Conservation (phyloP, 2,329 filamentous ascomycete species). For the Alternaria gansuensis region DNA sequence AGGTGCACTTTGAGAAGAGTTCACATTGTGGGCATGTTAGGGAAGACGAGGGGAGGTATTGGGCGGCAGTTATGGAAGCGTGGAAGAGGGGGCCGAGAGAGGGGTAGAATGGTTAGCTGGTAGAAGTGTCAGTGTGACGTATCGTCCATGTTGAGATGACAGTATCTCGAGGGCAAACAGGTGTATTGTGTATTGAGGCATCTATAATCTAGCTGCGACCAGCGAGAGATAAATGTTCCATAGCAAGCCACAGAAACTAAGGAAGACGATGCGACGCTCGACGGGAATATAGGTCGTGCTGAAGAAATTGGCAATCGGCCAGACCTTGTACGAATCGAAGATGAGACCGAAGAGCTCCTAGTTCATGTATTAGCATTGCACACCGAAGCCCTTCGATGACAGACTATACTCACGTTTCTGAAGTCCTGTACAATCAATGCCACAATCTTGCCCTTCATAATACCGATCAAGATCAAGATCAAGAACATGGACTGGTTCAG, state of each 20-base stretch:
- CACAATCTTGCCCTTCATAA: slow-evolving; percentile 53
- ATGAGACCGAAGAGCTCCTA: slow-evolving; percentile 49
- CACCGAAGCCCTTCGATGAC: slow-evolving; percentile 30
- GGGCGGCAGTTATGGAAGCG: slow-evolving; percentile 54
- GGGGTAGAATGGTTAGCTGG: neutral
- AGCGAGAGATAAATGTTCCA: slow-evolving; percentile 82
- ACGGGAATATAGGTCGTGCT: slow-evolving; percentile 77
- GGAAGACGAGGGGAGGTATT: slow-evolving; percentile 66
- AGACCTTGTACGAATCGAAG: slow-evolving; percentile 74
- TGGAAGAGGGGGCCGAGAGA: slow-evolving; percentile 39
- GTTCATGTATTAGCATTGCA: slow-evolving; percentile 4
- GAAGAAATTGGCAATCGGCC: slow-evolving; percentile 74
- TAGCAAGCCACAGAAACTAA: slow-evolving; percentile 73
- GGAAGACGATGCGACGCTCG: slow-evolving; percentile 73
- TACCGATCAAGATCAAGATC: slow-evolving; percentile 68
- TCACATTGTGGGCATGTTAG: slow-evolving; percentile 70
- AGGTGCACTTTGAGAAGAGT: slow-evolving; percentile 66
- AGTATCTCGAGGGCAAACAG: slow-evolving; percentile 3
- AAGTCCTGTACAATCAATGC: slow-evolving; percentile 47
- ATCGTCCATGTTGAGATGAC: neutral
- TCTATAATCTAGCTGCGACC: slow-evolving; percentile 54
- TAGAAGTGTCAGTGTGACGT: neutral
- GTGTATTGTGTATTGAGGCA: slow-evolving; percentile 6
- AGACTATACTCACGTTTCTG: slow-evolving; percentile 47
- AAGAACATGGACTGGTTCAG: slow-evolving; percentile 73